Evolutionary conservation across 2,329 filamentous ascomycete species (phyloP), one percentile per base, ranked within the genome.

Genomic region (Thyridium curvatum): DNA sequence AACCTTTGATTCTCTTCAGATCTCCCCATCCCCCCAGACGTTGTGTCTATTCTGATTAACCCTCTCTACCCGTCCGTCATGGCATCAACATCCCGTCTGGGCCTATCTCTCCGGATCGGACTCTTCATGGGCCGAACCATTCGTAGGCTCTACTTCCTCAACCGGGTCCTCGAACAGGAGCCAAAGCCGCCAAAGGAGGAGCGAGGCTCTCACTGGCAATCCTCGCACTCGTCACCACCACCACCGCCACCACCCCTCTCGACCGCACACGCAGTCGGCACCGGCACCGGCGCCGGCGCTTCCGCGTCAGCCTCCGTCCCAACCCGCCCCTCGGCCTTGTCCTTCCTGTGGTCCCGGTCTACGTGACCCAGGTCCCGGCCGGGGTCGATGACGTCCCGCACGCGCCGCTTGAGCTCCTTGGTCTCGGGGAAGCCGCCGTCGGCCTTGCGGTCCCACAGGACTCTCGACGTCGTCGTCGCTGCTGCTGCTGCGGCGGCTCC

Each of bases 371-470:
- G 65, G 54, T 91, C 76, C 45, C 84, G 73, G 1, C 67, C 70
- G 0, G 90, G 91, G 52, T 93, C 82, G 50, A 96, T 81, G 37
- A 86, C 72, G 64, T 96, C 86, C 41, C 91, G 71, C 5, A 96
- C 79, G 13, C 82, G 73, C 43, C 88, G 80, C 66, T 97, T 96
- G 32, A 96, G 72, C 49, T 91, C 82, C 63, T 96, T 95, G 3
- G 86, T 89, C 65, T 96, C 89, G 44, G 91, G 93, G 62, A 98
- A 98, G 0, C 93, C 90, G 21, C 86, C 86, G 55, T 96, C 83
- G 4, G 64, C 57, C 59, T 89, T 94, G 45, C 93, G 77, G 68
- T 97, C 88, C 93, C 93, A 98, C 26, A 97, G 68, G 3, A 84
- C 55, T 6, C 6, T 10, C 6, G 21, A 10, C 21, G 71, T 75